Conservation (phyloP, 176 grass and related monocot genomes). For the Oryza australiensis region DNA sequence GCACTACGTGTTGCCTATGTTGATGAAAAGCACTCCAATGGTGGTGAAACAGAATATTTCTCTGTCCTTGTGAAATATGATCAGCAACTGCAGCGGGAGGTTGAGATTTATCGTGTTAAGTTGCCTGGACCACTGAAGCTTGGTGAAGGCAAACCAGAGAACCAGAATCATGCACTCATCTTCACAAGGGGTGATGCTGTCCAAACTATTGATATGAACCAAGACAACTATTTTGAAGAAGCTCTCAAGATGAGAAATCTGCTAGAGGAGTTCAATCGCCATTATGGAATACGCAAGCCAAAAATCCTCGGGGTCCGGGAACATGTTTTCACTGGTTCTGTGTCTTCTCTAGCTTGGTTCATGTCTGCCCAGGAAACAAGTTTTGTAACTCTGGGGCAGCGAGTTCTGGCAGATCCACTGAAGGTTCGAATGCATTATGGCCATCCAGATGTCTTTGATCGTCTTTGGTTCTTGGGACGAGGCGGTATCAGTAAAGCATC, state of each 20-base stretch:
- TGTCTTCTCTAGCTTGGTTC: conserved; percentile 94
- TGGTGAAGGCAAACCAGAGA: conserved; percentile 94
- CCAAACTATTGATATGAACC: conserved; percentile 97
- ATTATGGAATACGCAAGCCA: conserved; percentile 85
- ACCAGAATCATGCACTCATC: conserved; percentile 94
- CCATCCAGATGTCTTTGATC: conserved; percentile 95
- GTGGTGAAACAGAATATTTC: conserved; percentile 58
- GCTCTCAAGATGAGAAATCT: conserved; percentile 95
- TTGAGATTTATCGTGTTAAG: conserved; percentile 84
- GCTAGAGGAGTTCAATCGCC: conserved; percentile 73
- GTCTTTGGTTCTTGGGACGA: conserved; percentile 87
- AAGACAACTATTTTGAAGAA: conserved; percentile 94
- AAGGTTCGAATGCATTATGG: conserved; percentile 99
- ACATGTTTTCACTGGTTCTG: conserved; percentile 95
- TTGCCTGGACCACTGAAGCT: conserved; percentile 82
- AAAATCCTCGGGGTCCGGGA: conserved; percentile 93
- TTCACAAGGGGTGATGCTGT: conserved; percentile 95
- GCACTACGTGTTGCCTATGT: conserved; percentile 92
- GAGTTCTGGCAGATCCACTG: conserved; percentile 84
- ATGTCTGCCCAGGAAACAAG: conserved; percentile 98
- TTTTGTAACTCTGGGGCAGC: conserved; percentile 92
- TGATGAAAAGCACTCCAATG: conserved; percentile 59
- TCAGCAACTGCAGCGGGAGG: conserved; percentile 67
- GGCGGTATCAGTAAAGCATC: conserved; percentile 97
- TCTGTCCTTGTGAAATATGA: conserved; percentile 94